A percentile compares a stretch with the other conserved stretches of the same genome.
Conservation (phyloP, 768 basidiomycete species). For the Coprinopsis strossmayeri region DNA sequence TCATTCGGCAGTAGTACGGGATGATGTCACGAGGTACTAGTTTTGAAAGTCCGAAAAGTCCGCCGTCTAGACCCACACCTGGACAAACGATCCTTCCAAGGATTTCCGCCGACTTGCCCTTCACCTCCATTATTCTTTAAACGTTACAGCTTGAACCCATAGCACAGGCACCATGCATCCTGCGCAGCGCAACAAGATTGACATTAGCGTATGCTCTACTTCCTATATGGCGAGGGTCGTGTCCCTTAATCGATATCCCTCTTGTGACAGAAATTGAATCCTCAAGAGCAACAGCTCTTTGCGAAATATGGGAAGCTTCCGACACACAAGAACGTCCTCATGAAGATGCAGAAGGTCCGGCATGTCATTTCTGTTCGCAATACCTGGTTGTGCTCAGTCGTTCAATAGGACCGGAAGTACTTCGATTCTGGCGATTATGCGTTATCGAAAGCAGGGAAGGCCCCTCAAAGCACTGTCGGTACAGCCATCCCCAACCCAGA, state of each 20-base stretch:
- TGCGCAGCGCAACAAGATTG: constrained; percentile 83
- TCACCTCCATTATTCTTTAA: constrained; percentile 16
- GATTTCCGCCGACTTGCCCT: constrained; percentile 7
- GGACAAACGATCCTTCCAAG: no score
- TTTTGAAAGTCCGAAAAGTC: constrained; percentile 10
- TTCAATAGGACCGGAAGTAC: constrained; percentile 88
- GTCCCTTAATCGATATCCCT: constrained; percentile 16
- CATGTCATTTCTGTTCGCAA: constrained; percentile 6
- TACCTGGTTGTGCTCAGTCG: constrained; percentile 12
- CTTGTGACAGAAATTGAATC: constrained; percentile 58
- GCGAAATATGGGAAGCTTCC: constrained; percentile 93
- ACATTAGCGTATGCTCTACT: constrained; percentile 70
- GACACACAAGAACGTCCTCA: constrained; percentile 86
- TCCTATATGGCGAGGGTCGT: background rate
- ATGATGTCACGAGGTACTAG: constrained; percentile 3
- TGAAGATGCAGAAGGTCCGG: constrained; percentile 91
- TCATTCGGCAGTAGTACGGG: background rate
- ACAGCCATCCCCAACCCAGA: constrained; percentile 98
- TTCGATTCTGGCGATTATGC: constrained; percentile 99
- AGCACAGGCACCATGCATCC: constrained; percentile 53
- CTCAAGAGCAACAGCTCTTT: constrained; percentile 93
- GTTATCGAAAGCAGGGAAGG: constrained; percentile 88
- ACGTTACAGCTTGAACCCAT: constrained; percentile 21
- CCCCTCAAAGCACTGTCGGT: constrained; percentile 84
- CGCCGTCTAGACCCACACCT: background rate